Conservation (phyloP, 148 eudicot species). For the Rhododendron simsii region DNA sequence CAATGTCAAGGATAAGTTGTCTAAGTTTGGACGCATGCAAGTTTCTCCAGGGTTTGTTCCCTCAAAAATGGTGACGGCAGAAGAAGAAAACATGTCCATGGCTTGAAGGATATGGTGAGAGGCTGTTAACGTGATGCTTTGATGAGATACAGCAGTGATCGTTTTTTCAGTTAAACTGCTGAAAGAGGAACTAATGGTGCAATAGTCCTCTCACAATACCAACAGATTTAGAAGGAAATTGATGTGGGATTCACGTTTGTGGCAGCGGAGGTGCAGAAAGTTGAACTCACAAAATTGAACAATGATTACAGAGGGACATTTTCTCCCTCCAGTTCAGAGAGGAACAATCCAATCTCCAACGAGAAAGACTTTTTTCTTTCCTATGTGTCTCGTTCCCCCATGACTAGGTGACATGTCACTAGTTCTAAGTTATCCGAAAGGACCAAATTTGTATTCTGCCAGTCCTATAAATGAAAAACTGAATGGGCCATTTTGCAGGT, state of each 20-base stretch:
- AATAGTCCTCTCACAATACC: background rate
- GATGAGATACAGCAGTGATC: background rate
- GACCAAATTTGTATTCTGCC: background rate
- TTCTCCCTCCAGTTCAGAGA: background rate
- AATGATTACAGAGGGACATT: background rate
- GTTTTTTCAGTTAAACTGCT: background rate
- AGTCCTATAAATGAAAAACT: background rate
- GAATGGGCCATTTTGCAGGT: background rate
- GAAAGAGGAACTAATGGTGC: background rate
- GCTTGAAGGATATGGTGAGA: background rate
- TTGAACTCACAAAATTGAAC: background rate
- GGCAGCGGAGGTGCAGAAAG: background rate
- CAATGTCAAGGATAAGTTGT: background rate
- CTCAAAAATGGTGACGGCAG: background rate
- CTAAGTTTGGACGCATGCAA: background rate
- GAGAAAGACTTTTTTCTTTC: background rate
- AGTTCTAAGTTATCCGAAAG: background rate
- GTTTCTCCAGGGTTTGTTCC: background rate
- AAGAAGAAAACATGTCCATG: background rate
- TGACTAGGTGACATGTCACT: background rate
- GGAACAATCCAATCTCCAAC: background rate
- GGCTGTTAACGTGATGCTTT: background rate
- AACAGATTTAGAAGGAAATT: background rate
- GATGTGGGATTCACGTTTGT: background rate
- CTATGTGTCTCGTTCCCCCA: background rate